Base-by-base conservation (phyloP, 2,329 filamentous ascomycete genomes). In the Ceratocystiopsis minuta region DNA sequence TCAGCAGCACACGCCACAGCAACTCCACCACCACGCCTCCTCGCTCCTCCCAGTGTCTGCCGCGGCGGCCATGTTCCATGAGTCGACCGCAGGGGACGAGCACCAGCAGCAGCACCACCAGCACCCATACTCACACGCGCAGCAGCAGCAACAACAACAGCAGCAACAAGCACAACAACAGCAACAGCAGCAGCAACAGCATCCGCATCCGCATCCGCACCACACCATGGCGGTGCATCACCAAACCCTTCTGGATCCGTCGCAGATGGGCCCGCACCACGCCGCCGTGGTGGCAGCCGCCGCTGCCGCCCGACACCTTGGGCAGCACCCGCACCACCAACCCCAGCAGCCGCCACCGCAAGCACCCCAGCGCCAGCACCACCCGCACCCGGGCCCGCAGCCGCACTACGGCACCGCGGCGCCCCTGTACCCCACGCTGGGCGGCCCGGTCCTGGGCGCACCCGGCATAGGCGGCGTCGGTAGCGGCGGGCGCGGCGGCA, bases 391-490 rank as follows among this genome's bases (percentile, higher is more conserved):
- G 45, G 68, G 62, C 36, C 65, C 5, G 31, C 20, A 68, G 47
- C 56, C 65, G 34, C 68, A 72, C 50, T 77, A 70, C 53, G 69
- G 65, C 32, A 63, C 71, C 12, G 61, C 71, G 37, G 57, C 65
- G 15, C 65, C 70, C 15, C 54, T 74, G 43, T 74, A 73, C 48
- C 64, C 68, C 37, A 58, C 67, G 53, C 60, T 51, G 50, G 49
- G 50, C 47, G 37, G 24, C 14, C 15, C 11, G 6, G 31, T 32
- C 11, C 13, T 32, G 31, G 31, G 5, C 3, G 31, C 31, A 20
- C 20, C 20, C 20, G 20, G 20, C 7, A 4, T 20, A 20, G 31
- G 31, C 31, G 31, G 31, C 31, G 12, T 6, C 24, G 24, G 24
- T 12, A 12, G 24, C 24, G 24, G 24, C 24, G 24, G 24, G 6